Evolutionary conservation across 148 eudicot genomes (phyloP).

Genomic region (Rhododendron ovatum): DNA sequence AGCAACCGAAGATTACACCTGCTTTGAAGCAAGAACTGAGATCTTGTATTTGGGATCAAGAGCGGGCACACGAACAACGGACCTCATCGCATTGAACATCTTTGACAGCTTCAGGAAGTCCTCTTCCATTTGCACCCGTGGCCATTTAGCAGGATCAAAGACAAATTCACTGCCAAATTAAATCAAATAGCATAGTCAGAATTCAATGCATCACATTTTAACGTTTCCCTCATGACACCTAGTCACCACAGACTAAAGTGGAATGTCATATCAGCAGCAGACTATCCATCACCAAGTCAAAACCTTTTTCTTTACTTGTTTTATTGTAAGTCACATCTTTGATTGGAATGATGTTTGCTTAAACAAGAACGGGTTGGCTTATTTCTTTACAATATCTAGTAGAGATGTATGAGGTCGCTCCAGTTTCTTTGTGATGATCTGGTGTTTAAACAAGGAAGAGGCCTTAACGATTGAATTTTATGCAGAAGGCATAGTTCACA

Average conservation of each 20-base stretch:
- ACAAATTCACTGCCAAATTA: slow-evolving; percentile 64
- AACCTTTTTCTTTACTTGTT: neutral
- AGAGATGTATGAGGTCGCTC: neutral
- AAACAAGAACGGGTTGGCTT: neutral
- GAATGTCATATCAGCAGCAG: neutral
- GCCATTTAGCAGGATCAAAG: slow-evolving; percentile 80
- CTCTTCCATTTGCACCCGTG: slow-evolving; percentile 72
- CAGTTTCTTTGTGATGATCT: neutral
- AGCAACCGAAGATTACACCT: slow-evolving; percentile 33
- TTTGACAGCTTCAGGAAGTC: slow-evolving; percentile 60
- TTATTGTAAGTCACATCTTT: neutral
- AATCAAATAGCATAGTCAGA: neutral
- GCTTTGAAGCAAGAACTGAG: slow-evolving; percentile 88
- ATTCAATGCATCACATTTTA: neutral
- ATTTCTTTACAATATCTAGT: neutral
- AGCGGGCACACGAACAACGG: slow-evolving; percentile 78
- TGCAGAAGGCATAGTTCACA: neutral
- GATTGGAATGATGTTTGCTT: neutral
- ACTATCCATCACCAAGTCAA: neutral
- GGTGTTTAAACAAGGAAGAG: neutral
- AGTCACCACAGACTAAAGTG: neutral
- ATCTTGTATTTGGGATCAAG: slow-evolving; percentile 82
- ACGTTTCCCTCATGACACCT: neutral
- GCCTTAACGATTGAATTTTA: neutral
- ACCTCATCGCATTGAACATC: slow-evolving; percentile 67